Base-by-base conservation (phyloP, 2,329 filamentous ascomycete genomes). In the Ophiocordyceps unilateralis region DNA sequence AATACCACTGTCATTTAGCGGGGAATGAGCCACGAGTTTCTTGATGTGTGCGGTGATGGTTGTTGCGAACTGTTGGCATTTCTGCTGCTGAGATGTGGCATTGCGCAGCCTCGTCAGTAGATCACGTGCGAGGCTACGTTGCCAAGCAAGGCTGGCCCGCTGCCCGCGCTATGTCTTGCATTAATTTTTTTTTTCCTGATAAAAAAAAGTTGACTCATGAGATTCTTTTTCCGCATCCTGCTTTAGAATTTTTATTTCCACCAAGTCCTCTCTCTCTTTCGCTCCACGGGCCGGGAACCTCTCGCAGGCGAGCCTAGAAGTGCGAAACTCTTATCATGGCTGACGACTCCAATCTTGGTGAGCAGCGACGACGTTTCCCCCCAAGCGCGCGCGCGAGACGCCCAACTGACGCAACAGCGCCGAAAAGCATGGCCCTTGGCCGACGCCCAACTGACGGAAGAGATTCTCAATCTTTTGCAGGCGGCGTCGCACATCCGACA, bases 381-480 rank as follows among this genome's bases (percentile, higher is more conserved):
- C n/a, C 22, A 26, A 28, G n/a, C 4, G 23, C 23, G 14, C 19
- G 4, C 9, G 17, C 10, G 24, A 28, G 14, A 15, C 11, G 32
- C 32, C 17, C 21, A 2, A 20, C 41, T 42, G 22, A 42, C 41
- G 7, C 5, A 4, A 8, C 40, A 21, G 24, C 34, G 41, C 19
- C 37, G 47, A 26, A 26, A 26, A 74, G 78, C 79, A 50, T 83
- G 79, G 78, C 80, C 79, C 48, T 61, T 82, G 59, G 81, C 82
- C 62, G 81, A 85, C 58, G 71, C 76, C 57, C 74, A 76, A 54
- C 71, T 93, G 50, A 76, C 82, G 44, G 80, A 87, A 68, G 79
- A 88, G 61, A 78, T 95, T 49, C 76, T 94, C 49, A 83, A 93
- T 53, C 72, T 87, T 44, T 72, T 88, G 48, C 83, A 89, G 67